These are phyloP conservation scores for Boletus reticulatus DNA, from an alignment of 768 basidiomycete genomes.

Conservation along the genomic window DNA sequence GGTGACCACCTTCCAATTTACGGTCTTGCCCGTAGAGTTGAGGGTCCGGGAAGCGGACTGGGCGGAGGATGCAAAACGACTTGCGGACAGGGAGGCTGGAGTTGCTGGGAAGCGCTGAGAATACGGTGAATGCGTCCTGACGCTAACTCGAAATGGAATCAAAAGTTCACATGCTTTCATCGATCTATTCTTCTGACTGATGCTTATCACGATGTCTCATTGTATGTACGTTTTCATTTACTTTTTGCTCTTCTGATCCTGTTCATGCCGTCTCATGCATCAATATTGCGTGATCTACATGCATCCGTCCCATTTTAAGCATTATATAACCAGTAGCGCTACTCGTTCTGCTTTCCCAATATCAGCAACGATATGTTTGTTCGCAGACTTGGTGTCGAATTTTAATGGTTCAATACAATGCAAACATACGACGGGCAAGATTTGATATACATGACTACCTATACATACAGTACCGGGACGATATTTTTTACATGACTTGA, in stretches of 20 bases:
- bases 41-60: conserved; percentile 23
- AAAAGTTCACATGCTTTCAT: too few relatives aligned
- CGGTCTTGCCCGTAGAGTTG: conserved; percentile 24
- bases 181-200: too few relatives aligned
- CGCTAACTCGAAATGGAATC: neutral
- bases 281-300: neutral
- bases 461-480: neutral
- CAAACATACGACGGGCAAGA: too few relatives aligned
- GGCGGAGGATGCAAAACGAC: conserved; percentile 2
- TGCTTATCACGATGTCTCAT: too few relatives aligned
- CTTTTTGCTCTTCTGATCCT: too few relatives aligned
- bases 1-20: conserved; percentile 50
- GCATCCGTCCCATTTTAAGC: neutral
- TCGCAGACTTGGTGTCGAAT: too few relatives aligned
- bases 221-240: too few relatives aligned
- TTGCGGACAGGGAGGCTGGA: neutral
- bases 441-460: too few relatives aligned
- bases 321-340: too few relatives aligned
- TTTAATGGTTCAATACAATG: too few relatives aligned
- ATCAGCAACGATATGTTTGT: neutral
- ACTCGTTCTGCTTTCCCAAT: neutral
- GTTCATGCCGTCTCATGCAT: neutral
- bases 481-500: neutral
- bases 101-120: neutral
- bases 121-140: too few relatives aligned